Evolutionary conservation across 805 yeast species (phyloP).

Genomic region (Barnettozyma californica): DNA sequence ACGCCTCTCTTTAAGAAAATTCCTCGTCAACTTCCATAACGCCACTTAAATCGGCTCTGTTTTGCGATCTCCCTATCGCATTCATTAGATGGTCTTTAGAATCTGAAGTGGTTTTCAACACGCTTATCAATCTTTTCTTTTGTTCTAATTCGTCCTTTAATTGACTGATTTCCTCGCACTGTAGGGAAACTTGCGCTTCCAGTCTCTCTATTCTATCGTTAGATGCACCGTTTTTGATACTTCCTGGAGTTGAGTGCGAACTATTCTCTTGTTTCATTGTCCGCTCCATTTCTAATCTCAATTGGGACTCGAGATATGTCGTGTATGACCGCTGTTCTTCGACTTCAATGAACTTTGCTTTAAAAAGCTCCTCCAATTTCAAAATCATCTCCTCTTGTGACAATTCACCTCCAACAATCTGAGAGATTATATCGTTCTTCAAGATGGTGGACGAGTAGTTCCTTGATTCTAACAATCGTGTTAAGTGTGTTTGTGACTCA

Average conservation of each 20-base stretch:
- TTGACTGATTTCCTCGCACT: slow-evolving; percentile 63
- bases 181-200: slow-evolving; percentile 42
- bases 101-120: slow-evolving; percentile 60
- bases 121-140: slow-evolving; percentile 75
- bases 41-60: slow-evolving; percentile 39
- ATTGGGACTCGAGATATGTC: slow-evolving; percentile 50
- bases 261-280: not conserved
- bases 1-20: not conserved
- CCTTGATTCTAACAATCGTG: slow-evolving; percentile 57
- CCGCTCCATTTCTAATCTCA: slow-evolving; percentile 26
- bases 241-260: slow-evolving; percentile 12
- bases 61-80: slow-evolving; percentile 12
- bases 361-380: slow-evolving; percentile 41
- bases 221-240: slow-evolving; percentile 1
- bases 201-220: slow-evolving; percentile 13
- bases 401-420: slow-evolving; percentile 33
- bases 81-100: slow-evolving; percentile 38
- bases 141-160: slow-evolving; percentile 57
- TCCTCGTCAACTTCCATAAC: slow-evolving; percentile 36
- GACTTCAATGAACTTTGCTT: slow-evolving; percentile 43
- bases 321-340: slow-evolving; percentile 59
- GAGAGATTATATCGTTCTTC: slow-evolving; percentile 55
- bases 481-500: slow-evolving; percentile 65
- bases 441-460: slow-evolving; percentile 48
- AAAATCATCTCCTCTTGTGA: slow-evolving; percentile 32